These are phyloP conservation scores for Nepenthes mirabilis DNA, from an alignment of 148 eudicot species.

Conservation along the genomic window DNA sequence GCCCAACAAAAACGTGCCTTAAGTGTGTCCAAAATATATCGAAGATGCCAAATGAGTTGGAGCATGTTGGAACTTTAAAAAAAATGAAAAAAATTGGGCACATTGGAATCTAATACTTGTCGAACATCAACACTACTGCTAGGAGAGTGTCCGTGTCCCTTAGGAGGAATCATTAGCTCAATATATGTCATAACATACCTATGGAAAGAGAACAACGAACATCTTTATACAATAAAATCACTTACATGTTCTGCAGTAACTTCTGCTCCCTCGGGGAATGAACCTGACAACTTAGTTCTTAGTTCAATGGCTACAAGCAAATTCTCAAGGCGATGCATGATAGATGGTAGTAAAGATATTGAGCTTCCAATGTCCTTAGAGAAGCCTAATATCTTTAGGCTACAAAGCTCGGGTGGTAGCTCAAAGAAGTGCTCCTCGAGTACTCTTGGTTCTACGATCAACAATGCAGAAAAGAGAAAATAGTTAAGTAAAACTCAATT, in stretches of 20 bases:
- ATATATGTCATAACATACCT: not conserved
- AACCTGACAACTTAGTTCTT: slow-evolving; percentile 47
- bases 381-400: slow-evolving; percentile 70
- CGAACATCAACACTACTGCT: no score
- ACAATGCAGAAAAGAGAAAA: not conserved
- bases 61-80: no score
- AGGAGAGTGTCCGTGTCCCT: no score
- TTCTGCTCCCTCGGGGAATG: slow-evolving; percentile 67
- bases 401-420: slow-evolving; percentile 89
- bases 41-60: no score
- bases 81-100: no score
- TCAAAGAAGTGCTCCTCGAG: slow-evolving; percentile 88
- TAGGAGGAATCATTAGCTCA: no score
- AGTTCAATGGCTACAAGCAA: slow-evolving; percentile 84
- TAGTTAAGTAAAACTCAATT: not conserved
- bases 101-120: no score
- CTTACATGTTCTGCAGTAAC: slow-evolving; percentile 58
- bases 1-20: no score
- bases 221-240: not conserved
- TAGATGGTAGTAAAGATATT: slow-evolving; percentile 76
- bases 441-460: slow-evolving; percentile 42
- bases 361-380: slow-evolving; percentile 95
- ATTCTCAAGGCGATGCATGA: slow-evolving; percentile 87
- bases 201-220: not conserved
- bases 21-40: no score